Base-by-base conservation (phyloP, 2,329 filamentous ascomycete genomes). In the Fusarium circinatum region DNA sequence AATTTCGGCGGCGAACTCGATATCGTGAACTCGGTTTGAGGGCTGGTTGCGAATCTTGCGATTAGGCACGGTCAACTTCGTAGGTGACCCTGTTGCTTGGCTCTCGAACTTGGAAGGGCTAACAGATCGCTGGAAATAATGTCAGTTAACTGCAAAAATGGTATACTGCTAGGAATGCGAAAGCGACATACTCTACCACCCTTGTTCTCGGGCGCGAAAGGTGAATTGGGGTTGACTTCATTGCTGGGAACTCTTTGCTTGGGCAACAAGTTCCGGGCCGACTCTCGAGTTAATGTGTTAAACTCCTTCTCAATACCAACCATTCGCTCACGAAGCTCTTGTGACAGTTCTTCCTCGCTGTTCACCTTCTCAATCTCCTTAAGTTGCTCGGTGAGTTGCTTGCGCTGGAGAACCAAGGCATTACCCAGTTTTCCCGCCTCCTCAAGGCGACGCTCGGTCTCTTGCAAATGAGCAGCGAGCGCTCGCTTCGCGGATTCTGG, bases 1-100 rank as follows among this genome's bases (percentile, higher is more conserved):
- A 78, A 99, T 98, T 80, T 99, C 96, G 57, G 96, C 95, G n/a
- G 96, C 96, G 79, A 99, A 97, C 78, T 98, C 95, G 79, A 99
- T 97, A 79, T 99, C 96, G 80, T 98, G 95, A 18, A 97, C 92
- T 58, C 95, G 91, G 80, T 92, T 96, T 15, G 93, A 90, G 5
- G 94, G 93, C 80, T 98, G 96, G 77, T 98, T 98, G 63, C 96
- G 90, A 80, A 96, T 89, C 81, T 95, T 96, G 75, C 96, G 90
- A 76, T 94, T 96, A 3, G 95, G 95, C 14, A 96, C 93, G 77
- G 89, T 93, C 71, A 97, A 87, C 84, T 98, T 99, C 48, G 94
- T 95, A 6, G 96, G 96, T 30, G 96, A 98, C 66, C 90, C 92
- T 14, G 92, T 93, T 48, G 94, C 93, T 80, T 96, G 93, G 78